Base-by-base conservation (phyloP, 495 filamentous ascomycete genomes). In the Aspergillus carlsbadensis region DNA sequence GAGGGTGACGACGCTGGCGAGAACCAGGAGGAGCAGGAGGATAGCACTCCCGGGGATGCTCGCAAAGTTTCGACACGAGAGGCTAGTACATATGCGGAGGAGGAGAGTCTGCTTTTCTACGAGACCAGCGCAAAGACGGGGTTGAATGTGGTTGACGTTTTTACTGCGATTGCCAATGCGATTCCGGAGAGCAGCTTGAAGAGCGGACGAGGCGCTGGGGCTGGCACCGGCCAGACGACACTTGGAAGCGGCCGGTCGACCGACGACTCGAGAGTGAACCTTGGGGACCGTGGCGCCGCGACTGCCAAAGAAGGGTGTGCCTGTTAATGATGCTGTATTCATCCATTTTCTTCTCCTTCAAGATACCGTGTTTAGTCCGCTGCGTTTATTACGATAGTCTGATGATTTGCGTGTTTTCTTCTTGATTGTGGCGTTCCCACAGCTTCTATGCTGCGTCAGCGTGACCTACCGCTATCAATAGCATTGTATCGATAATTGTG, bases 61-160 rank as follows among this genome's bases (percentile, higher is more conserved):
- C 79, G 92, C 46, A 96, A 95, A 70, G 84, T 98, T 4, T 83
- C 87, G 26, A 93, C 87, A 14, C 83, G 87, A 40, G 91, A 96
- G 73, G 94, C 92, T n/a, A 90, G 86, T 75, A 73, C 84, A 33
- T 98, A 97, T 77, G 95, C 94, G 11, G 91, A 98, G 50, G 93
- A 98, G 68, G 94, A 98, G 72, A 82, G 86, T 18, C 74, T 98
- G 47, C 67, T 98, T 62, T 98, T 98, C 76, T 98, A 96, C 64
- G 94, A 98, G 80, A 98, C 94, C 18, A 96, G 90, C 62, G 94
- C 94, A 40, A 98, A 98, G 84, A 92, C 92, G 3, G 95, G 94
- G 10, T 77, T 85, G 60, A 96, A 96, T 71, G 94, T 98, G 29
- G 84, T 87, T 59, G 92, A 94, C 60, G 94, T 98, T 20, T 98